Evolutionary conservation across 345 rosid species (phyloP), one percentile per base, ranked within the genome.

Genomic region (Brassica cretica): DNA sequence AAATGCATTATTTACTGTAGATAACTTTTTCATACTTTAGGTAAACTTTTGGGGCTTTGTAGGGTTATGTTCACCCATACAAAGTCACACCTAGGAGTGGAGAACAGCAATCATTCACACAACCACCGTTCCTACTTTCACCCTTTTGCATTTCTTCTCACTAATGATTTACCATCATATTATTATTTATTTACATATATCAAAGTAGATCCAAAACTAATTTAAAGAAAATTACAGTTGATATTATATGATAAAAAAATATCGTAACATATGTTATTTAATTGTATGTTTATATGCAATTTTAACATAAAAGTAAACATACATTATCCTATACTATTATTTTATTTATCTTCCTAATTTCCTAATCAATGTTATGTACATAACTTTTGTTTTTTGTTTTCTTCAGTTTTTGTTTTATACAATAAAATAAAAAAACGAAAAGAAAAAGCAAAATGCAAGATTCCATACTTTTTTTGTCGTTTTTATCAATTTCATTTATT

Each of bases 31-130:
- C 35, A 71, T 5, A 70, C 30, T 35, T 53, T 65, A 44, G 74
- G 78, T 73, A 73, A 72, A 61, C 25, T 60, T 68, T 73, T 68
- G 68, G 71, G 19, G 74, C 8, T 15, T 46, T 58, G 76, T 78
- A 68, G 78, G 82, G 82, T 79, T 49, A 68, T 62, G 75, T 74
- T 74, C 74, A 73, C 37, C 78, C 82, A 71, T 62, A 29, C 66
- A 62, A 62, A 62, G 37, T 62, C 65, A 18, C 37, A 68, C 61
- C 27, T 62, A 61, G 66, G 81, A 83, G 86, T 84, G 91, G 91
- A 87, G 84, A 85, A 86, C 93, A 88, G 64, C 96, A 89, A 93
- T 93, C 83, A 93, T 93, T 79, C 75, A 51, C 78, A 29, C 90
- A 87, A 85, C 88, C 82, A 65, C 83, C 37, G 71, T 74, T 55